A percentile compares a stretch with the other conserved stretches of the same genome.
phyloP scores from a whole-genome alignment of 257 asterid genomes.

The Penstemon eatonii region DNA sequence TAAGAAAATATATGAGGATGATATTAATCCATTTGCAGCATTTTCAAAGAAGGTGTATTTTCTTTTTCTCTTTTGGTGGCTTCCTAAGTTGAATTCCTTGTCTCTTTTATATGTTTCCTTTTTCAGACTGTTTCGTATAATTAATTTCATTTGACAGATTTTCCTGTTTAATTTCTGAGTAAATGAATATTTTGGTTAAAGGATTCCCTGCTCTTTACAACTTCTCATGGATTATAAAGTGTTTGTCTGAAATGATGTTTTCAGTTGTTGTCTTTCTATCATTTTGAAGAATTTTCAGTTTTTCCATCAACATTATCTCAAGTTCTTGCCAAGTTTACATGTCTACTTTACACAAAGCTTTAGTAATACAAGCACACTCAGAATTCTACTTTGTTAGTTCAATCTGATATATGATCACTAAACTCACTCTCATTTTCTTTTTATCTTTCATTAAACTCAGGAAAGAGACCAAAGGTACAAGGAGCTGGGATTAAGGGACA shows the following conservation, averaged over 20 bases:
- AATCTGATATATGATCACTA: slow-evolving; percentile 14
- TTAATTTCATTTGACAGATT: slow-evolving; percentile 11
- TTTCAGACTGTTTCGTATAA: slow-evolving; percentile 6
- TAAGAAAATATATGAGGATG: slow-evolving; percentile 96
- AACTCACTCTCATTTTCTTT: slow-evolving; percentile 23
- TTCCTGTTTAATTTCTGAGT: slow-evolving; percentile 7
- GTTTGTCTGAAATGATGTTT: slow-evolving; percentile 2
- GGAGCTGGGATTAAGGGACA: slow-evolving; percentile 94
- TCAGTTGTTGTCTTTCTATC: neutral
- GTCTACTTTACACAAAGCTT: slow-evolving; percentile 12
- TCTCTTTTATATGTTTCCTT: slow-evolving; percentile 22
- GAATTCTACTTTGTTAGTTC: slow-evolving; percentile 8
- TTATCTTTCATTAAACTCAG: slow-evolving; percentile 35
- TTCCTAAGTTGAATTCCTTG: slow-evolving; percentile 10
- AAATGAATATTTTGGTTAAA: slow-evolving; percentile 17
- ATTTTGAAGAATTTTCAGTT: neutral
- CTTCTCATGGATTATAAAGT: neutral
- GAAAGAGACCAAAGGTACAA: slow-evolving; percentile 96
- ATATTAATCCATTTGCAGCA: slow-evolving; percentile 98
- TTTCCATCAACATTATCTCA: neutral
- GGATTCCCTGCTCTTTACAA: slow-evolving; percentile 13
- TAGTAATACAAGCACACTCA: slow-evolving; percentile 1
- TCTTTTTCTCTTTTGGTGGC: slow-evolving; percentile 17
- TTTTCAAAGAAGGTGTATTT: slow-evolving; percentile 80
- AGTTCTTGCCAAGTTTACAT: slow-evolving; percentile 14